phyloP scores from a whole-genome alignment of 2,329 filamentous ascomycete species.

The Diplodia seriata region DNA sequence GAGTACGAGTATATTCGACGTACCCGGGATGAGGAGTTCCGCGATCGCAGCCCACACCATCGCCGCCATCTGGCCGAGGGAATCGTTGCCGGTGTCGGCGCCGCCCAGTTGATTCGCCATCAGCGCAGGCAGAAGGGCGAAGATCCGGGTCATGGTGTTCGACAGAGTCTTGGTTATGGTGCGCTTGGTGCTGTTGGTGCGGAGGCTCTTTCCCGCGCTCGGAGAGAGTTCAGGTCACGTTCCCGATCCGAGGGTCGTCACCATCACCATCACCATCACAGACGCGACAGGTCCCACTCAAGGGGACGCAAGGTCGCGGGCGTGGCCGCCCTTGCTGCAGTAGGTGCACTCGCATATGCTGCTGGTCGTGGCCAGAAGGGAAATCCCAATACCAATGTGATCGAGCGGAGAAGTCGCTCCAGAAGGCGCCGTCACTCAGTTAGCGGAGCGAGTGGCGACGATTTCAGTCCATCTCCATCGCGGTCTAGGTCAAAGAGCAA shows the following conservation, averaged over 20 bases:
- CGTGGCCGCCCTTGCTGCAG: conserved; percentile 66
- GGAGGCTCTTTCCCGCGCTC: conserved; percentile 61
- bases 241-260: conserved; percentile 52
- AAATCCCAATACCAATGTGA: conserved; percentile 55
- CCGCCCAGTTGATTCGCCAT: conserved; percentile 65
- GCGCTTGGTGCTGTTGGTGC: conserved; percentile 67
- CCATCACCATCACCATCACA: conserved; percentile 39
- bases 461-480: conserved; percentile 46
- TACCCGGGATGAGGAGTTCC: conserved; percentile 49
- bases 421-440: conserved; percentile 50
- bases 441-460: conserved; percentile 37
- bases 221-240: conserved; percentile 56
- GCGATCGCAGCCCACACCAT: conserved; percentile 54
- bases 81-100: conserved; percentile 65
- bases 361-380: conserved; percentile 57
- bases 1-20: conserved; percentile 67
- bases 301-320: conserved; percentile 62
- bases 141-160: conserved; percentile 58
- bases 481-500: conserved; percentile 49
- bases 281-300: conserved; percentile 42
- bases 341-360: conserved; percentile 65
- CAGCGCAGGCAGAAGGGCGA: conserved; percentile 64
- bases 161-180: conserved; percentile 65
- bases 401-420: conserved; percentile 57
- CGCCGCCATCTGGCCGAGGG: conserved; percentile 69